Base-by-base conservation (phyloP, 2,329 filamentous ascomycete genomes). In the Aspergillus tanneri region DNA sequence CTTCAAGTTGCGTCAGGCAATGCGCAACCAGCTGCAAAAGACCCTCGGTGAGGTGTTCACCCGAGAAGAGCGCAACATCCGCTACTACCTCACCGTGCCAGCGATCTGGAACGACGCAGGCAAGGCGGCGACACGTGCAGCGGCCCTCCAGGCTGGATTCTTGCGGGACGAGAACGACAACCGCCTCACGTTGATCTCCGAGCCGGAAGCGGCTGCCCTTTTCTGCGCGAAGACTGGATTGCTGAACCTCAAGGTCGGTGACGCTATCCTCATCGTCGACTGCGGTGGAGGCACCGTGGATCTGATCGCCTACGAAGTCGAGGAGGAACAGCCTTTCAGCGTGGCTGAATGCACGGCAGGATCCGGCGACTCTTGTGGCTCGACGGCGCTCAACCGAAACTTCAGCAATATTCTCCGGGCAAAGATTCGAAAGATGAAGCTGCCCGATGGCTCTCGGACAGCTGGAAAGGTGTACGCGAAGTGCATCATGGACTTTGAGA, bases 401-500 rank as follows among this genome's bases (percentile, higher is more conserved):
- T 99, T 97, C 68, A 96, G 90, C 75, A 97, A 97, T 73, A 96
- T 99, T 59, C 78, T 97, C 42, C 87, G 93, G 45, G 95, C 92
- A 53, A 97, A 97, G 79, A 97, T 99, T 63, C 83, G 92, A 60
- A 97, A 97, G 79, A 97, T 97, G 93, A 97, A 97, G 75, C 79
- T 99, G 37, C 91, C 93, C 1, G 92, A 97, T 66, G 92, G 91
- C 38, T 96, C 92, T 60, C 95, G 92, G 75, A 97, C 90, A 2
- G 92, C 93, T n/a, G 92, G 92, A 35, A 90, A 92, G 72, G 93
- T 99, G 46, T 97, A 97, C 71, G 92, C 92, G 59, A 97, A 97
- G 77, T 97, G 92, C 71, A 97, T 99, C 73, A 97, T 97, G 92
- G 93, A 99, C 73, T 99, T 99, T 64, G 93, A 99, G 77, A 97